phyloP scores from a whole-genome alignment of 1,284 basidiomycete species.

The Austroboletus novae-zelandiae region DNA sequence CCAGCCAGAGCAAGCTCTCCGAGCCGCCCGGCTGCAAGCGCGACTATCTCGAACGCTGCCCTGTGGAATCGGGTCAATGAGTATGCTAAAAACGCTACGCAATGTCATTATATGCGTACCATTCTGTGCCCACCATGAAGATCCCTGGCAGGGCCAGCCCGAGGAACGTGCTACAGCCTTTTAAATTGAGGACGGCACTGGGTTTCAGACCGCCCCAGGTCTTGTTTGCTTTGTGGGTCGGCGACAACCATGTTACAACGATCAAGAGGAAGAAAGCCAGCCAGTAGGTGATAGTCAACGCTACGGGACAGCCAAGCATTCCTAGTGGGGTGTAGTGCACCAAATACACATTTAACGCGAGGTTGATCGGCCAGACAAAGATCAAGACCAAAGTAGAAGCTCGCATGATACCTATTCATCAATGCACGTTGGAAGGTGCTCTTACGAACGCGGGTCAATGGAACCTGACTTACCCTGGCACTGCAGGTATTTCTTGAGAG shows the following conservation, averaged over 20 bases:
- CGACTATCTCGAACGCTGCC: constrained; percentile 80
- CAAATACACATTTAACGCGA: constrained; percentile 54
- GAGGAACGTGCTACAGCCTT: constrained; percentile 54
- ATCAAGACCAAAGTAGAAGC: constrained; percentile 64
- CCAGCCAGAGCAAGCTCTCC: constrained; percentile 67
- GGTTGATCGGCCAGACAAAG: constrained; percentile 60
- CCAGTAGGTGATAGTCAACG: constrained; percentile 70
- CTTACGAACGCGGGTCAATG: neutral
- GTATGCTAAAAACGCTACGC: no score
- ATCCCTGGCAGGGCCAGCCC: constrained; percentile 70
- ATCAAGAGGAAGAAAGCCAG: constrained; percentile 56
- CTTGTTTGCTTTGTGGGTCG: constrained; percentile 50
- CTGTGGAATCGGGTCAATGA: constrained; percentile 32
- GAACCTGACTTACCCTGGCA: constrained; percentile 57
- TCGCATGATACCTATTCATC: constrained; percentile 61
- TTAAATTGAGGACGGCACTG: constrained; percentile 42
- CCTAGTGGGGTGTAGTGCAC: constrained; percentile 62
- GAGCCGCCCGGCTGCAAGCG: constrained; percentile 69
- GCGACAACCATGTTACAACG: constrained; percentile 47
- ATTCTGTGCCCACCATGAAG: constrained; percentile 76
- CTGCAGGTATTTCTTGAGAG: constrained; percentile 75
- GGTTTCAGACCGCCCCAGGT: constrained; percentile 65
- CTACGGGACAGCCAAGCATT: constrained; percentile 61
- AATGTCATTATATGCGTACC: constrained; percentile 40
- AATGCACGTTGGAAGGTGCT: constrained; percentile 1